Percentiles rank a stretch among this genome's conserved stretches.
phyloP scores from a whole-genome alignment of 108 stramenopile species.

The Pseudonitzschia multistriata region DNA sequence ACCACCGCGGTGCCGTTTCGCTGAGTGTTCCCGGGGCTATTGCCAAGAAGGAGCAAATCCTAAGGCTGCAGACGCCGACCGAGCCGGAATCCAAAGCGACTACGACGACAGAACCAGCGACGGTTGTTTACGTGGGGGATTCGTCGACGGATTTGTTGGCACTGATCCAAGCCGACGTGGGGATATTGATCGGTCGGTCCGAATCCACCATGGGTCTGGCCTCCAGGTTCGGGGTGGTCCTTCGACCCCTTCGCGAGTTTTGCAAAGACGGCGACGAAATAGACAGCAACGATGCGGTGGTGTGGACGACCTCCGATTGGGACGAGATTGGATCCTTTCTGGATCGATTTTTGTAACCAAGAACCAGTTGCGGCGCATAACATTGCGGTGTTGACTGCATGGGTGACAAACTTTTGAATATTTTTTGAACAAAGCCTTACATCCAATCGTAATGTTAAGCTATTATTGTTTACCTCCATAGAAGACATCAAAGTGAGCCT shows the following conservation, averaged over 20 bases:
- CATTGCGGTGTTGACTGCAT: too few species aligned
- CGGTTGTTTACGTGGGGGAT: conserved; percentile 57
- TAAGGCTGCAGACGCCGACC: conserved; percentile 22
- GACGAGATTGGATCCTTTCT: conserved; percentile 11
- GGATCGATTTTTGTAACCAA: not conserved
- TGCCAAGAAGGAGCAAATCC: conserved; percentile 45
- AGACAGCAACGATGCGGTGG: not conserved
- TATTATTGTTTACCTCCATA: too few species aligned
- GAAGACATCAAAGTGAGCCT: too few species aligned
- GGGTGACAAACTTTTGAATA: too few species aligned
- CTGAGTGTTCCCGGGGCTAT: conserved; percentile 51
- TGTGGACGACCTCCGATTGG: conserved; percentile 2
- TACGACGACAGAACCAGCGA: conserved; percentile 1
- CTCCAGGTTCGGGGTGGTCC: conserved; percentile 29
- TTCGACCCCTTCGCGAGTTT: conserved; percentile 25
- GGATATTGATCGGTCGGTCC: conserved; percentile 49
- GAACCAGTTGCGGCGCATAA: too few species aligned
- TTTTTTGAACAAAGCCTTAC: too few species aligned
- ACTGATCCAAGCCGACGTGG: conserved; percentile 52
- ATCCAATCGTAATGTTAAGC: too few species aligned
- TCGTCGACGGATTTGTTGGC: conserved; percentile 54
- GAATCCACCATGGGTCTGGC: conserved; percentile 36
- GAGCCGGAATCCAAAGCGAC: not conserved
- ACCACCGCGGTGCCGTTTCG: conserved; percentile 41
- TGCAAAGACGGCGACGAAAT: not conserved